Base-by-base conservation (phyloP, 192 early-diverging fungal genomes). In the Coemansia sp. region DNA sequence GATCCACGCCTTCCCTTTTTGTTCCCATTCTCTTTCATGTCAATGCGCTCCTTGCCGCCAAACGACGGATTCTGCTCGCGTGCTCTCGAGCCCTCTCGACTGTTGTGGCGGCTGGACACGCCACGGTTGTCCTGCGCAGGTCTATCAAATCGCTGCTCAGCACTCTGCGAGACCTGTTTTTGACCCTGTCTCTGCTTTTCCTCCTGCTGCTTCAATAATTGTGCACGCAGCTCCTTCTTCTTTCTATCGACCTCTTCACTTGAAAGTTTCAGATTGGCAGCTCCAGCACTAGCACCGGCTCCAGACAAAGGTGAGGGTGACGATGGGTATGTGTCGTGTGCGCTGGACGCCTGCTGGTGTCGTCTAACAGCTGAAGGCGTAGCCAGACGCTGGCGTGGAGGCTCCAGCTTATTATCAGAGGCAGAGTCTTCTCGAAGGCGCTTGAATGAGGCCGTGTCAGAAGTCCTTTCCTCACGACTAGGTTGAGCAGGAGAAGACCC, bases 201-300 rank as follows among this genome's bases (percentile, higher is more conserved):
- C 53, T 82, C 75, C 61, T 76, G 80, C 50, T 83, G 71, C 43
- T 69, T 77, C 20, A 66, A 41, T 9, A 83, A 59, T 59, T 74
- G 75, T 2, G 80, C 80, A 19, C 80, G 80, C 40, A 83, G 71
- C 59, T 77, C 80, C 58, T 71, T 77, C 42, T 59, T 53, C 66
- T 74, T 77, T 19, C 69, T 68, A 5, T 77, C 80, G 0, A 61
- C 66, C 25, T 74, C 75, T 41, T 83, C 75, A 39, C 38, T 71
- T 0, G 71, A 60, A 22, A 68, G 66, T 42, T 71, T 32, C 32
- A 32, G 4, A 32, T 32, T 74, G 19, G 65, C 19, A 39, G 72
- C 22, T 41, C 32, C 62, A n/a, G 56, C 17, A 9, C 4, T 44
- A 41, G 51, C 12, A 45, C 41, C 61, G 10, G 46, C n/a, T 9